Evolutionary conservation across 2,329 filamentous ascomycete species (phyloP), one percentile per base, ranked within the genome.

Genomic region (Botryotinia convoluta): DNA sequence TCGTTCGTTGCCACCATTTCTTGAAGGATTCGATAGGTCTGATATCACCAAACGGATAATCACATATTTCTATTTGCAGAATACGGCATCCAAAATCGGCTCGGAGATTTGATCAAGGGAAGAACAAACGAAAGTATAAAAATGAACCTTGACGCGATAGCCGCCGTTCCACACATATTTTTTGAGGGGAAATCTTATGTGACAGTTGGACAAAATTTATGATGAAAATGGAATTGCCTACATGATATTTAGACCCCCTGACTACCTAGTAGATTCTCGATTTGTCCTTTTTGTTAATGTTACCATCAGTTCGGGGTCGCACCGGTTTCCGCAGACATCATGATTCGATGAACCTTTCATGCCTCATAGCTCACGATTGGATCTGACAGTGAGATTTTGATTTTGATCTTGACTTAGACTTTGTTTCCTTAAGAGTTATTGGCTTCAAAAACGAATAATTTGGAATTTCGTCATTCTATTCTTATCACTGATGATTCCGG

Each of bases 171-270:
- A 67, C 64, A 54, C 32, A 32, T 22, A 35, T 29, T 35, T 67
- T 29, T 7, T 10, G 64, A 42, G 51, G 57, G 59, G 32, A 51
- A 62, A 54, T n/a, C 32, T 16, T 48, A 45, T 48, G 68, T 70
- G 57, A 71, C 69, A 29, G 69, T 63, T 54, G 44, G 59, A 63
- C 57, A 29, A 32, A 51, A 62, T 51, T 18, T 8, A 63, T 71
- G 57, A 51, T 63, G 59, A 37, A 63, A 71, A 54, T 63, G 69
- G 54, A 71, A 48, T 63, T 61, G n/a, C 57, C 54, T 48, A 71
- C 44, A 51, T 62, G 57, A 61, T 45, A 35, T 39, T 51, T 48
- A 35, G 68, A 54, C 59, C 69, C 69, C 59, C 69, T 71, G 59
- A 54, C 35, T 32, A 18, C 14, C 51, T 18, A 57, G 51, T 29